Base-by-base conservation (phyloP, 2,329 filamentous ascomycete species). In the Penicillium glabrum region DNA sequence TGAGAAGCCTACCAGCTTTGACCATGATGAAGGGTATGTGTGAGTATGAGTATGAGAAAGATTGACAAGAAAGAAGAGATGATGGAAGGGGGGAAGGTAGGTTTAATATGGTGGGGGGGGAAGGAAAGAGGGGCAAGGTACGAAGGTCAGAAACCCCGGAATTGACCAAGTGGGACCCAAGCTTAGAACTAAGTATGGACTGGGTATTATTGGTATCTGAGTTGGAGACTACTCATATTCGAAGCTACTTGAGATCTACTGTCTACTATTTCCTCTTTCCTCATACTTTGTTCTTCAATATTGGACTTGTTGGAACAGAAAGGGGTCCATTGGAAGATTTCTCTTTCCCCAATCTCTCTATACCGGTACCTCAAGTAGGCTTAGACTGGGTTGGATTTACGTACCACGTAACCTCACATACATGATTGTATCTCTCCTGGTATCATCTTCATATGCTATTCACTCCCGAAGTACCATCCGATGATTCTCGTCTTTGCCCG, bases 1-100 rank as follows among this genome's bases (percentile, higher is more conserved):
- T 6, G 11, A 51, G 39, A 26, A 45, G 61, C 71, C 51, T 53
- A 75, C 73, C 73, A 69, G 79, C 79, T 71, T 81, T 81, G 58
- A 81, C 78, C 79, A 80, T 81, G 56, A 65, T 80, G 72, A 60
- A 56, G 41, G 49, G 46, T 46, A 23, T 37, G 43, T 52, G 57
- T 51, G 55, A 57, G 44, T 37, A 41, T 35, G 46, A 53, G 46
- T 26, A 29, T 46, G 53, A 54, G 41, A 51, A 46, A 33, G 35
- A 54, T 52, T n/a, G 24, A 47, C 29, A 13, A 16, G 9, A 53
- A 43, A 23, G 21, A 16, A 13, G n/a, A 9, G 35, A 31, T 46
- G 37, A 27, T 27, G 41, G 46, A 39, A 39, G 41, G 52, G 54
- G 53, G 58, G 46, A 51, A 31, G 46, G 21, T 13, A 24, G 43